phyloP scores from a whole-genome alignment of 768 basidiomycete genomes.

The Lactarius pseudohatsudake region DNA sequence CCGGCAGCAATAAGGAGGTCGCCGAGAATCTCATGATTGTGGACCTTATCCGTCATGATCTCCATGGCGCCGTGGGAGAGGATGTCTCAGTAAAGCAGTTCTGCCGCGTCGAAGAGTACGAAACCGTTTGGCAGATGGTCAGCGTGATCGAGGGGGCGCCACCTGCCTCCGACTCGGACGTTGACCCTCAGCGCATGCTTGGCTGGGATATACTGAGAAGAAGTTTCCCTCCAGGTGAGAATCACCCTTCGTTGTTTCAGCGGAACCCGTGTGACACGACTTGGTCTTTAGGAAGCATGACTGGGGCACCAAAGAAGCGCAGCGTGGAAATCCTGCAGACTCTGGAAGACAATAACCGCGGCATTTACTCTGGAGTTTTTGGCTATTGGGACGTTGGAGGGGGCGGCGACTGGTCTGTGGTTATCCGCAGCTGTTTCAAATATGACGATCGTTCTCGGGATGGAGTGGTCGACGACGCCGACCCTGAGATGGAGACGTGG shows the following conservation, averaged over 20 bases:
- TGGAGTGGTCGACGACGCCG: constrained; percentile 7
- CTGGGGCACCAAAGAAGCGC: constrained; percentile 93
- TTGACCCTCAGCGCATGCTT: constrained; percentile 46
- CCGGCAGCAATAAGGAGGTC: constrained; percentile 79
- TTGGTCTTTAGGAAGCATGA: constrained; percentile 78
- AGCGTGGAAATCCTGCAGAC: constrained; percentile 85
- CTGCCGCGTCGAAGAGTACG: constrained; percentile 86
- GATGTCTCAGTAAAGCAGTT: constrained; percentile 82
- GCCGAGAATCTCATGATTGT: constrained; percentile 99
- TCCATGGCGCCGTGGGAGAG: constrained; percentile 80
- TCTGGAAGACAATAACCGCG: constrained; percentile 70
- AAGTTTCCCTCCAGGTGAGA: constrained; percentile 82
- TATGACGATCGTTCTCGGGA: constrained; percentile 43
- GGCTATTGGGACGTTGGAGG: constrained; percentile 93
- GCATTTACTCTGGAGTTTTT: constrained; percentile 89
- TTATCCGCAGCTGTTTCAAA: constrained; percentile 90
- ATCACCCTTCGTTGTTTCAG: constrained; percentile 1
- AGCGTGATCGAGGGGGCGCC: constrained; percentile 82
- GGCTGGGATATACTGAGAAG: constrained; percentile 78
- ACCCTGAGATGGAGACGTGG: constrained; percentile 55
- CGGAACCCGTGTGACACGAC: not conserved
- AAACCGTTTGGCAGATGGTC: constrained; percentile 94
- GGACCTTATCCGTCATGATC: constrained; percentile 90
- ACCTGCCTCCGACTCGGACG: constrained; percentile 29
- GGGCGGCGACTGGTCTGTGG: constrained; percentile 89